These are phyloP conservation scores for Aspergillus puulaauensis DNA, from an alignment of 2,329 filamentous ascomycete genomes.

Conservation along the genomic window DNA sequence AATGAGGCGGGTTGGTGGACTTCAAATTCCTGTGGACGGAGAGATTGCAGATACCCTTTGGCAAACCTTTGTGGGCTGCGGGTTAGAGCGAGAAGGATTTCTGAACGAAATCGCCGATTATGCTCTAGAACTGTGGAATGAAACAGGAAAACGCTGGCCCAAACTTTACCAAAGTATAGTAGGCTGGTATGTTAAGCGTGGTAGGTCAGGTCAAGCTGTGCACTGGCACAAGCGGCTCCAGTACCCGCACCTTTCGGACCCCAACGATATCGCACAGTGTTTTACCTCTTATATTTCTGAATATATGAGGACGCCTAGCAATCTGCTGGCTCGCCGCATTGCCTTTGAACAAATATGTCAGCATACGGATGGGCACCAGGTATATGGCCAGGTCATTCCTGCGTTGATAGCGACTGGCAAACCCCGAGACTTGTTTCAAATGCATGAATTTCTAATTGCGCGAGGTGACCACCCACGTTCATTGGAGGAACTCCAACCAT, in stretches of 20 bases:
- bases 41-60: constrained; percentile 42
- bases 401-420: constrained; percentile 38
- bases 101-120: constrained; percentile 36
- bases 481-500: constrained; percentile 38
- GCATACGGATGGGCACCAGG: constrained; percentile 34
- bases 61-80: constrained; percentile 39
- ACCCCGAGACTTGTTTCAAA: constrained; percentile 41
- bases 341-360: constrained; percentile 46
- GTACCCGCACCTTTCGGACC: constrained; percentile 27
- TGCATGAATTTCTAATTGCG: constrained; percentile 48
- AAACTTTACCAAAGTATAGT: constrained; percentile 40
- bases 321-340: constrained; percentile 25
- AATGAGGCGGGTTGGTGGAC: constrained; percentile 27
- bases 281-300: constrained; percentile 28
- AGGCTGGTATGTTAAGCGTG: constrained; percentile 33
- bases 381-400: constrained; percentile 47
- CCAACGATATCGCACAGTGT: constrained; percentile 31
- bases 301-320: constrained; percentile 19
- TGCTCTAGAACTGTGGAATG: constrained; percentile 40
- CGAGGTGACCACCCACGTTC: constrained; percentile 43
- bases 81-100: constrained; percentile 33
- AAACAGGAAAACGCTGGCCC: constrained; percentile 38
- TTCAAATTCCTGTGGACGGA: constrained; percentile 38
- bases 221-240: constrained; percentile 41
- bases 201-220: constrained; percentile 30